These are phyloP conservation scores for Cyberlindnera mrakii DNA, from an alignment of 805 yeast species.

Conservation along the genomic window DNA sequence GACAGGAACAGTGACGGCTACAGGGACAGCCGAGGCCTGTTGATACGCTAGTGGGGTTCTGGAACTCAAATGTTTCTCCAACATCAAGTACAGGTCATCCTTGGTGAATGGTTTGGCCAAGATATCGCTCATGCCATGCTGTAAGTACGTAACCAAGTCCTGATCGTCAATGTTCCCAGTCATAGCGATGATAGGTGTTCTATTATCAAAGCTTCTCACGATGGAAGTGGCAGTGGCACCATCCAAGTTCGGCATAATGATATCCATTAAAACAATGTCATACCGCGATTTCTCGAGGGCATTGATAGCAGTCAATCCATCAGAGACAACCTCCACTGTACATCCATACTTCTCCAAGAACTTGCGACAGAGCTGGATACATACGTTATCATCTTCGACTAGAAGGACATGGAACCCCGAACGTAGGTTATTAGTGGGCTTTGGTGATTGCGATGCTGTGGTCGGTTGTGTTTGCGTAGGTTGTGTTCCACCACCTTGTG, in stretches of 20 bases:
- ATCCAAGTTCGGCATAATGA: conserved; percentile 83
- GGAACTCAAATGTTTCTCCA: conserved; percentile 64
- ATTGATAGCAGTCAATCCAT: conserved; percentile 84
- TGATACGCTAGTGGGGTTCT: conserved; percentile 31
- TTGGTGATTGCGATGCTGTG: conserved; percentile 9
- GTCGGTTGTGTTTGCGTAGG: conserved; percentile 1
- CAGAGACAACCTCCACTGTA: conserved; percentile 86
- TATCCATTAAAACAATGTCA: conserved; percentile 80
- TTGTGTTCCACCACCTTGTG: not conserved
- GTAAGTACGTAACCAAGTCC: conserved; percentile 72
- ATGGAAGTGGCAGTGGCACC: conserved; percentile 90
- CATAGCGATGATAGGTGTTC: conserved; percentile 91
- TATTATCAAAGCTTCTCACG: conserved; percentile 75
- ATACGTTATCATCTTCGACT: conserved; percentile 77
- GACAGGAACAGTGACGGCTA: too few species aligned
- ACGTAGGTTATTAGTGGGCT: conserved; percentile 17
- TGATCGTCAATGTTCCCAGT: conserved; percentile 83
- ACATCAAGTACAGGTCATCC: conserved; percentile 71
- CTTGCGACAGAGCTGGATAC: conserved; percentile 77
- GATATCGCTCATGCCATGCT: conserved; percentile 89
- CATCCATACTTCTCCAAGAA: conserved; percentile 86
- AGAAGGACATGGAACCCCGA: conserved; percentile 62
- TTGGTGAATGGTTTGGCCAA: conserved; percentile 92
- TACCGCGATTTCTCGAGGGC: conserved; percentile 65
- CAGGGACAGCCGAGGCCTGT: not conserved